These are phyloP conservation scores for Penicillium diatomitis DNA, from an alignment of 495 filamentous ascomycete species.

Conservation along the genomic window DNA sequence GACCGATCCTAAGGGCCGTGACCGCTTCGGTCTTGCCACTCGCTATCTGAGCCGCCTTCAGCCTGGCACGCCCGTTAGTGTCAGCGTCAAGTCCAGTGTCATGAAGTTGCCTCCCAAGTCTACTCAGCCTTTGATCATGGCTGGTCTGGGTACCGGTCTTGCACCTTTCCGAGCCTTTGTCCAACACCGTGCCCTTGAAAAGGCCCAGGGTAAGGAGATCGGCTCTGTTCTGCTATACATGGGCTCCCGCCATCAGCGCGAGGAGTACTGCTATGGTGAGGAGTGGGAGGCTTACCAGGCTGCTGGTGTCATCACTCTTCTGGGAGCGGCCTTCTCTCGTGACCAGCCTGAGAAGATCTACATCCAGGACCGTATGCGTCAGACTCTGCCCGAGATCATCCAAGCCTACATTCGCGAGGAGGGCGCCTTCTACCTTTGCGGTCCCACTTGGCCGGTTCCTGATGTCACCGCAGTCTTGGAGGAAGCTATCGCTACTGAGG, in stretches of 20 bases:
- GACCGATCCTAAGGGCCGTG: slow-evolving; percentile 79
- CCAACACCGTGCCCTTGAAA: slow-evolving; percentile 95
- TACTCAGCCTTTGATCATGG: slow-evolving; percentile 94
- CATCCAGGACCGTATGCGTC: slow-evolving; percentile 95
- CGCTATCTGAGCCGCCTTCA: slow-evolving; percentile 70
- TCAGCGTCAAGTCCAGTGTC: slow-evolving; percentile 91
- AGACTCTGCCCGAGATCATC: slow-evolving; percentile 77
- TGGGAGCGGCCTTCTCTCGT: slow-evolving; percentile 90
- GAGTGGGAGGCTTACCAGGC: slow-evolving; percentile 98
- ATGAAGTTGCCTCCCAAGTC: slow-evolving; percentile 88
- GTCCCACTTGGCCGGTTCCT: slow-evolving; percentile 98
- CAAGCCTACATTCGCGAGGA: slow-evolving; percentile 82
- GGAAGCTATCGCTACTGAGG: slow-evolving; percentile 80
- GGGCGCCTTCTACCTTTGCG: slow-evolving; percentile 92
- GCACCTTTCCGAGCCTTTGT: slow-evolving; percentile 97
- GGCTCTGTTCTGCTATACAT: slow-evolving; percentile 92
- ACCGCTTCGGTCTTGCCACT: slow-evolving; percentile 87
- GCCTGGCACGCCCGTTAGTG: slow-evolving; percentile 70
- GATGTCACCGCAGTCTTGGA: slow-evolving; percentile 90
- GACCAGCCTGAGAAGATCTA: slow-evolving; percentile 99
- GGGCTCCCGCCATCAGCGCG: slow-evolving; percentile 90
- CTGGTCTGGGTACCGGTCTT: slow-evolving; percentile 94
- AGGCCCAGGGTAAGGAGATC: slow-evolving; percentile 88
- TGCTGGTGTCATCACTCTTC: slow-evolving; percentile 86
- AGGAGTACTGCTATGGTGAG: slow-evolving; percentile 98